phyloP scores from a whole-genome alignment of 306 rosid genomes.

The Delonix regia region DNA sequence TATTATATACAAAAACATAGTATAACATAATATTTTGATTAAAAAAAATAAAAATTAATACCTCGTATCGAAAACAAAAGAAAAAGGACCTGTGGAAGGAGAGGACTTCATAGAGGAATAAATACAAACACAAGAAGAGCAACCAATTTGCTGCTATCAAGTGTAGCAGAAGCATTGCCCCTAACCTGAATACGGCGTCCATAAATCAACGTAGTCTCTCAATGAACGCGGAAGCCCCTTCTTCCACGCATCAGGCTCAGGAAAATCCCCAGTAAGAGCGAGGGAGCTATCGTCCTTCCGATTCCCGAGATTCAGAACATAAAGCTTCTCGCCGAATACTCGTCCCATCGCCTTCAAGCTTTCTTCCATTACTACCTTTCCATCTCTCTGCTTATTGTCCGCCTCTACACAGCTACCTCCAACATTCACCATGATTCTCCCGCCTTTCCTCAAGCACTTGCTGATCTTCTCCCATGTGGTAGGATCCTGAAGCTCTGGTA shows the following conservation, averaged over 20 bases:
- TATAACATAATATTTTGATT: too few relatives aligned
- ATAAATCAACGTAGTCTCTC: constrained; percentile 50
- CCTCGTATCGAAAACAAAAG: background rate
- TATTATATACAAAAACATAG: too few relatives aligned
- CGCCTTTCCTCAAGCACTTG: constrained; percentile 75
- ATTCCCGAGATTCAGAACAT: constrained; percentile 67
- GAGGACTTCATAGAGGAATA: constrained; percentile 10
- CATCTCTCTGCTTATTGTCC: constrained; percentile 65
- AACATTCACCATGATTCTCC: constrained; percentile 89
- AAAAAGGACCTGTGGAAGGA: background rate
- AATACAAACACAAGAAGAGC: background rate
- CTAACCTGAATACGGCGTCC: constrained; percentile 50
- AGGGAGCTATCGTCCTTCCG: constrained; percentile 77
- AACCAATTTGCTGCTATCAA: background rate
- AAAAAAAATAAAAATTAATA: too few relatives aligned
- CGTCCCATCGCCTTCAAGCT: constrained; percentile 70
- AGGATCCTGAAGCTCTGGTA: constrained; percentile 80
- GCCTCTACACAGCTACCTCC: constrained; percentile 97
- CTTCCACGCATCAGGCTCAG: constrained; percentile 62
- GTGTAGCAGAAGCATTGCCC: background rate
- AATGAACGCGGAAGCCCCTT: constrained; percentile 52
- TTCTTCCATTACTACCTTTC: constrained; percentile 63
- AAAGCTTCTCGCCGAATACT: constrained; percentile 57
- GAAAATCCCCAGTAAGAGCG: constrained; percentile 81
- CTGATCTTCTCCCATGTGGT: constrained; percentile 66